phyloP scores from a whole-genome alignment of 1,284 basidiomycete genomes.

The Cystobasidium pallidum region DNA sequence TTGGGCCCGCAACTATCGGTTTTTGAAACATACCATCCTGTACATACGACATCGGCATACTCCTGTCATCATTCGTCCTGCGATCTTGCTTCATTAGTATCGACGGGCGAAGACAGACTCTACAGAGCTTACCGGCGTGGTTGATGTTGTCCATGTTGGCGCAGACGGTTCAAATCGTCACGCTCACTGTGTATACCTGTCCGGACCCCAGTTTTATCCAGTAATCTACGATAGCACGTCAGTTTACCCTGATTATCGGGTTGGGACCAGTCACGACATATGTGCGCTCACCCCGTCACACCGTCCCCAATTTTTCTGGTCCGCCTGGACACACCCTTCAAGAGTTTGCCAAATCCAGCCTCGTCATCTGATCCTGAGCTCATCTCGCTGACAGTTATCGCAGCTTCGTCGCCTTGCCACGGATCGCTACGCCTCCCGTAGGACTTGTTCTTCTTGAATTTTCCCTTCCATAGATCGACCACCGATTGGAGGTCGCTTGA shows the following conservation, averaged over 20 bases:
- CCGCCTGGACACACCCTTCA: constrained; percentile 29
- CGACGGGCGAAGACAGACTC: background rate
- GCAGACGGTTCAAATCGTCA: background rate
- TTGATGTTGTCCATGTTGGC: constrained; percentile 9
- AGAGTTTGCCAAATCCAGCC: constrained; percentile 35
- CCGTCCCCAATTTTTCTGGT: constrained; percentile 34
- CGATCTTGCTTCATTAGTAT: background rate
- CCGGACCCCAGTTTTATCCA: constrained; percentile 34
- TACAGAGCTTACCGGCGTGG: background rate
- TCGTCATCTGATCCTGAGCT: constrained; percentile 35
- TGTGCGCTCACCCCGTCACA: constrained; percentile 26
- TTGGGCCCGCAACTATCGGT: too few relatives aligned
- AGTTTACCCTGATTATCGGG: too few relatives aligned
- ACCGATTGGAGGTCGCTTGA: constrained; percentile 22
- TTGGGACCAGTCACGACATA: too few relatives aligned
- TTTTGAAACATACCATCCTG: background rate
- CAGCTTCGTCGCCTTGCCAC: constrained; percentile 4
- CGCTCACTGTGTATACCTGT: background rate
- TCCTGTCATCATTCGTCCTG: background rate
- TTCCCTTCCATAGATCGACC: constrained; percentile 37
- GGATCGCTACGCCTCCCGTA: background rate
- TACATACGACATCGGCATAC: background rate
- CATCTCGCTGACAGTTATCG: background rate
- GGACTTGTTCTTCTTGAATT: constrained; percentile 6
- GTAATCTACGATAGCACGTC: background rate